Conservation (phyloP, 148 eudicot species). For the Diospyros kaki region DNA sequence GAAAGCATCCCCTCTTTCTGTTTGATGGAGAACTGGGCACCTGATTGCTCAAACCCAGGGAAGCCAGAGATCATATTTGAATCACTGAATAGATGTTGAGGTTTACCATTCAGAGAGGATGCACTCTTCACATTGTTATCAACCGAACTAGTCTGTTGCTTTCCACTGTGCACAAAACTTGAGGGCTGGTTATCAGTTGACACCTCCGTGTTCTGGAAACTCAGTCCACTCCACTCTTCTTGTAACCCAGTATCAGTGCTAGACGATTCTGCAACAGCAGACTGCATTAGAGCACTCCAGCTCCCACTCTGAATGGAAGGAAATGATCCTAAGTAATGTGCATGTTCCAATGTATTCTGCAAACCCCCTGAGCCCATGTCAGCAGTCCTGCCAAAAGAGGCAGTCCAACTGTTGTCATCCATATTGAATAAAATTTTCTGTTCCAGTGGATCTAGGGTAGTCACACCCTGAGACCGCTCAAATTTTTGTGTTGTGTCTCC, state of each 20-base stretch:
- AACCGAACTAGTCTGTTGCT: constrained; percentile 27
- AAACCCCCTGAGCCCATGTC: constrained; percentile 24
- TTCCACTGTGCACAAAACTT: constrained; percentile 22
- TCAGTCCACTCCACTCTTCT: constrained; percentile 67
- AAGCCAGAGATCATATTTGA: constrained; percentile 22
- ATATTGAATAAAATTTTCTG: constrained; percentile 58
- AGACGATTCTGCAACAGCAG: constrained; percentile 75
- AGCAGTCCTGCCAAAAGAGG: constrained; percentile 34
- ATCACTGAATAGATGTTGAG: constrained; percentile 21
- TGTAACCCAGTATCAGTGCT: constrained; percentile 55
- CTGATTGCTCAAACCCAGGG: constrained; percentile 33
- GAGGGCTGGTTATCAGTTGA: constrained; percentile 34
- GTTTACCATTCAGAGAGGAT: constrained; percentile 25
- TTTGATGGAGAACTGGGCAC: constrained; percentile 17
- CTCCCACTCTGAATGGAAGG: constrained; percentile 65
- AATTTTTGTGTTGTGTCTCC: constrained; percentile 11
- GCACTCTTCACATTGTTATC: constrained; percentile 20
- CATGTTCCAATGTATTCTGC: constrained; percentile 17
- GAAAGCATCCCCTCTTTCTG: constrained; percentile 24
- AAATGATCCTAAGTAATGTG: constrained; percentile 25
- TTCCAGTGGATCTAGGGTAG: constrained; percentile 55
- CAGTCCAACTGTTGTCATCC: constrained; percentile 49
- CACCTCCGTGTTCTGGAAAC: constrained; percentile 45
- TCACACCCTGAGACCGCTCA: constrained; percentile 26
- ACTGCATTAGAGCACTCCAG: constrained; percentile 86